phyloP scores from a whole-genome alignment of 441 rosid species.

The Adansonia rubrostipa region DNA sequence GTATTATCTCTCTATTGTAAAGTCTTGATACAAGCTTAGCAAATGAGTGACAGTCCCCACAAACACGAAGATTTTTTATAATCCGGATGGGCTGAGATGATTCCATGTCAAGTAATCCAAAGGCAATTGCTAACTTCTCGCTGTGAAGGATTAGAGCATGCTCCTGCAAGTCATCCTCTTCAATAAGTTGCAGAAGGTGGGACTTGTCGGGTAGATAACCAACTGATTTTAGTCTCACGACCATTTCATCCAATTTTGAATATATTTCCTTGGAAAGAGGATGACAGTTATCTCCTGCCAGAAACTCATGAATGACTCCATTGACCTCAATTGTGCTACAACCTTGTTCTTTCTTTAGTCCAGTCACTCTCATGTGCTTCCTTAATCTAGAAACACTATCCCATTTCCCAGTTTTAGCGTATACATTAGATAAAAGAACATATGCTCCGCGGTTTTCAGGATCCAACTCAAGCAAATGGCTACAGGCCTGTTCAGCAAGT shows the following conservation, averaged over 20 bases:
- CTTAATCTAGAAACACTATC: slow-evolving; percentile 56
- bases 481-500: slow-evolving; percentile 66
- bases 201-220: slow-evolving; percentile 65
- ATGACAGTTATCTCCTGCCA: slow-evolving; percentile 63
- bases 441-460: slow-evolving; percentile 66
- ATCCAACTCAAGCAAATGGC: slow-evolving; percentile 63
- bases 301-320: slow-evolving; percentile 68
- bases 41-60: slow-evolving; percentile 71
- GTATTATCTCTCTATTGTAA: slow-evolving; percentile 60
- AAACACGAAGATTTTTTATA: slow-evolving; percentile 74
- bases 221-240: slow-evolving; percentile 44
- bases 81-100: slow-evolving; percentile 57
- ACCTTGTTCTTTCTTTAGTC: slow-evolving; percentile 70
- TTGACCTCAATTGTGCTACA: slow-evolving; percentile 70
- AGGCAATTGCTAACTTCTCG: slow-evolving; percentile 77
- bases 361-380: slow-evolving; percentile 65
- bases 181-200: slow-evolving; percentile 63
- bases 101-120: slow-evolving; percentile 57
- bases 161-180: slow-evolving; percentile 69
- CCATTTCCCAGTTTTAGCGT: slow-evolving; percentile 69
- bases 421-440: slow-evolving; percentile 67
- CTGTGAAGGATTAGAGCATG: slow-evolving; percentile 69
- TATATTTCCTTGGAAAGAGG: slow-evolving; percentile 55
- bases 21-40: slow-evolving; percentile 67
- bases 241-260: slow-evolving; percentile 56